Base-by-base conservation (phyloP, 257 asterid species). In the Plectranthus barbatus region DNA sequence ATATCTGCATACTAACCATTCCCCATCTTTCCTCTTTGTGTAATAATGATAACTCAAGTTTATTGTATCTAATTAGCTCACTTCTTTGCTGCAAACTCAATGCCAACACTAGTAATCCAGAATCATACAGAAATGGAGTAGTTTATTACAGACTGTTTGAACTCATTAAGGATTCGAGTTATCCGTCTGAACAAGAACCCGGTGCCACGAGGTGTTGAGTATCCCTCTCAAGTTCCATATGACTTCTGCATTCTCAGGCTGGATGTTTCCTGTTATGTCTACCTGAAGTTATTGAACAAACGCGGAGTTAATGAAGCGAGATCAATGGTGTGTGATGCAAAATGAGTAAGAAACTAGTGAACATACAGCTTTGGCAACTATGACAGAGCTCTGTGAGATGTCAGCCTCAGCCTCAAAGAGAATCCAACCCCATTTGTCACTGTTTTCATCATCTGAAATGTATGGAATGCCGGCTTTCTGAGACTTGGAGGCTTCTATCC, bases 171-270 rank as follows among this genome's bases (percentile, higher is more conserved):
- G 60, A 73, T 79, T 81, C 12, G 92, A 81, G 58, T 68, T 85
- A 46, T 78, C 74, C 18, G 77, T 82, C 57, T 81, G 84, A 41
- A 87, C 81, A 5, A 71, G 63, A 74, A 87, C 92, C 12, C 86
- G 83, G 73, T 87, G 96, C 97, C 97, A 90, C 12, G 95, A 87
- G 14, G 93, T 91, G 77, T 91, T 91, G 60, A 87, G 57, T 66
- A 91, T 84, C 46, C 97, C 97, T 80, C 97, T 73, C 85, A 87
- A 77, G 80, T 91, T 91, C 97, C 97, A 91, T 53, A 90, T 82
- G 50, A 34, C 84, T 29, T 81, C 83, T 2, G 76, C 82, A 19
- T 80, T 87, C 69, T 87, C 91, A n/a, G 95, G 96, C 74, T 90
- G 96, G 61, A 90, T 79, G 58, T 87, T 90, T 53, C 85, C 93